Conservation (phyloP, 352 stramenopile genomes). For the Phytophthora quininea region DNA sequence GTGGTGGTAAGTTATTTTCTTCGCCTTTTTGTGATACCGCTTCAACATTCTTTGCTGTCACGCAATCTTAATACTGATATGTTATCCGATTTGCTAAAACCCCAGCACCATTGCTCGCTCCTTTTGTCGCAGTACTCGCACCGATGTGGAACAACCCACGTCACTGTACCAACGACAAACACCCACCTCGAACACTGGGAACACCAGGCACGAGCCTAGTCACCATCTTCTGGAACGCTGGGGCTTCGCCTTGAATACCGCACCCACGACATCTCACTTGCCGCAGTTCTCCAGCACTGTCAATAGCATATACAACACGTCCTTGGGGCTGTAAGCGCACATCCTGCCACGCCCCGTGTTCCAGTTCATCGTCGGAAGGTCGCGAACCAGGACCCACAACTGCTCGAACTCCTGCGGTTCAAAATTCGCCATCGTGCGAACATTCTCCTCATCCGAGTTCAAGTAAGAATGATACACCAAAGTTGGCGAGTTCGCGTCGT, state of each 20-base stretch:
- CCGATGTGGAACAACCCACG: too few species aligned
- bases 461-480: neutral
- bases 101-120: too few species aligned
- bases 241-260: constrained; percentile 1
- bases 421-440: neutral
- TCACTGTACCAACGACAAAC: too few species aligned
- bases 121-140: too few species aligned
- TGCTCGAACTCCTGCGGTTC: neutral
- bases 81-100: too few species aligned
- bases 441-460: neutral
- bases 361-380: neutral
- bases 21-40: too few species aligned
- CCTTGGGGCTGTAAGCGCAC: constrained; percentile 1
- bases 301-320: neutral
- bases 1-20: too few species aligned
- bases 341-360: neutral
- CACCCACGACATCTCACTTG: constrained; percentile 11
- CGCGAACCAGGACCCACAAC: neutral
- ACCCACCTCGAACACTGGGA: too few species aligned
- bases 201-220: too few species aligned
- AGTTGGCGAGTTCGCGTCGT: neutral
- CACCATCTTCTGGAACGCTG: neutral
- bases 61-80: too few species aligned
- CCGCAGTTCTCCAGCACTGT: constrained; percentile 9
- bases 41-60: too few species aligned